Evolutionary conservation across 1,139 yeast species (phyloP).

Genomic region (Kodamaea arcana): DNA sequence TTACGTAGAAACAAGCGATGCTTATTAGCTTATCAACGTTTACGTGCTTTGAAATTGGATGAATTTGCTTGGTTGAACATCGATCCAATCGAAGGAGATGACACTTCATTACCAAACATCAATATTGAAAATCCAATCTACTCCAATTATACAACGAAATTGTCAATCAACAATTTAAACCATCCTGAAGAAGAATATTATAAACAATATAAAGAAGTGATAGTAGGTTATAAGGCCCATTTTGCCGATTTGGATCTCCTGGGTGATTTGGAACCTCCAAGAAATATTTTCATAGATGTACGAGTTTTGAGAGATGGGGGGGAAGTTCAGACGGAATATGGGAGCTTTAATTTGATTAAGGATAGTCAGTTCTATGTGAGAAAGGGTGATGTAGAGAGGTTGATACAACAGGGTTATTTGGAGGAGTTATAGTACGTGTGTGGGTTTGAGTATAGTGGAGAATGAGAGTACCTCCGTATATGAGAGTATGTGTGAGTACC

Average conservation of each 20-base stretch:
- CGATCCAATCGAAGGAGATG: conserved; percentile 27
- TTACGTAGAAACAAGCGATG: conserved; percentile 89
- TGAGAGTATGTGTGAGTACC: too few relatives aligned
- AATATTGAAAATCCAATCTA: conserved; percentile 12
- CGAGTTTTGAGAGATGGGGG: conserved; percentile 93
- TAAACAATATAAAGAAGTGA: conserved; percentile 63
- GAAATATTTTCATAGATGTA: conserved; percentile 87
- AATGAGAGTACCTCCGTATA: too few relatives aligned
- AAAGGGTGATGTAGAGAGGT: conserved; percentile 87
- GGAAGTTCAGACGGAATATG: conserved; percentile 95
- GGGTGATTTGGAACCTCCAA: conserved; percentile 87
- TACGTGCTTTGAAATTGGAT: conserved; percentile 65
- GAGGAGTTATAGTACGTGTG: conserved; percentile 59
- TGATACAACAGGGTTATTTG: conserved; percentile 90
- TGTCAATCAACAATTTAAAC: conserved; percentile 51
- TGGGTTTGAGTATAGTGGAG: too few relatives aligned
- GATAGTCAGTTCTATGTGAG: conserved; percentile 94
- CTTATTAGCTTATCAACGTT: conserved; percentile 73
- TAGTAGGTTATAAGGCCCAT: conserved; percentile 72
- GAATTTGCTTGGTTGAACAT: conserved; percentile 66
- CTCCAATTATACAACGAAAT: conserved; percentile 27
- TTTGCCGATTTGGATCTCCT: conserved; percentile 85
- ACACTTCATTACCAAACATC: conserved; percentile 4
- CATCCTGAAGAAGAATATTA: conserved; percentile 80
- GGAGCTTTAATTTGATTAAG: conserved; percentile 90